phyloP scores from a whole-genome alignment of 768 basidiomycete genomes.

The Calocybe indica region DNA sequence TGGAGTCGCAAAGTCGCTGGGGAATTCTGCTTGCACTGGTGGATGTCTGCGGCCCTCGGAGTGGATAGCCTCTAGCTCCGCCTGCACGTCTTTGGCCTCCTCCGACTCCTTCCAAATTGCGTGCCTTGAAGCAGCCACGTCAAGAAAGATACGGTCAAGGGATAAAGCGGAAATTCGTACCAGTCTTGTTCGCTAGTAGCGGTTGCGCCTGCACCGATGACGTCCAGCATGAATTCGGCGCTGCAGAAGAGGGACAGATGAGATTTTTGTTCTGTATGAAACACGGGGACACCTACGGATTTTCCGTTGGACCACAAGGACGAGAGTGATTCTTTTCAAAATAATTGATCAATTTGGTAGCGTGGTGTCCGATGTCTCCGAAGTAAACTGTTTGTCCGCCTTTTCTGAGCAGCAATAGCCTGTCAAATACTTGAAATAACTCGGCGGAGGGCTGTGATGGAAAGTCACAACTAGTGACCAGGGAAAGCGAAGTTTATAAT shows the following conservation, averaged over 20 bases:
- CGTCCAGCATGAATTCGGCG: constrained; percentile 61
- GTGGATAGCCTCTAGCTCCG: constrained; percentile 42
- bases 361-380: constrained; percentile 61
- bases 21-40: constrained; percentile 28
- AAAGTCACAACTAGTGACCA: not conserved
- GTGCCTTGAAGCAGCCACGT: constrained; percentile 7
- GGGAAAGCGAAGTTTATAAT: not conserved
- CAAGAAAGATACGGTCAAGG: constrained; percentile 19
- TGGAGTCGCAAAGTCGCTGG: constrained; percentile 43
- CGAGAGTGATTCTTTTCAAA: constrained; percentile 68
- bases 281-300: constrained; percentile 48
- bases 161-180: constrained; percentile 25
- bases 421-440: constrained; percentile 79
- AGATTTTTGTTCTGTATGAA: too few species aligned
- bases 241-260: constrained; percentile 18
- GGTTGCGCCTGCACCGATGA: constrained; percentile 69
- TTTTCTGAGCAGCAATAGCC: constrained; percentile 66
- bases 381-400: constrained; percentile 78
- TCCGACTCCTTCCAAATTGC: constrained; percentile 39
- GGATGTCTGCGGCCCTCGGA: constrained; percentile 41
- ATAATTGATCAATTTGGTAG: constrained; percentile 63
- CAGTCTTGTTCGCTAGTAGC: constrained; percentile 49
- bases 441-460: constrained; percentile 71
- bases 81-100: constrained; percentile 24
- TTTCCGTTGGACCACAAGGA: constrained; percentile 57